Percentiles rank a stretch among this genome's conserved stretches.
Evolutionary conservation across 2,329 filamentous ascomycete genomes (phyloP).

Genomic region (Apiospora sp.): DNA sequence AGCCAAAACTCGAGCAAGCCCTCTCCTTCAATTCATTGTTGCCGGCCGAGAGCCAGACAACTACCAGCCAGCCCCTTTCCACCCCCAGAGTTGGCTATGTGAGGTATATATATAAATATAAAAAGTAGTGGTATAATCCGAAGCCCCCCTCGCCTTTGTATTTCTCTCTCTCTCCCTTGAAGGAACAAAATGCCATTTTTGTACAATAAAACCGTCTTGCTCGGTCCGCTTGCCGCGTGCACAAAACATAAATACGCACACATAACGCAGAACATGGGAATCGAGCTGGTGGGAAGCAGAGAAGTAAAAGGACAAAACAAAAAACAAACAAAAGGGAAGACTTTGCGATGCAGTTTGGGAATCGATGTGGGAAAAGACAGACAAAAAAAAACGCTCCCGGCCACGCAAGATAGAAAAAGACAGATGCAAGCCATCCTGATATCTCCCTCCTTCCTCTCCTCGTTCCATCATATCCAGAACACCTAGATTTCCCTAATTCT

Average conservation of each 20-base stretch:
- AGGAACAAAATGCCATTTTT: not conserved
- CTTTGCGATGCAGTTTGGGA: conserved; percentile 18
- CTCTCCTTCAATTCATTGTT: not conserved
- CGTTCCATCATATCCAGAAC: conserved; percentile 22
- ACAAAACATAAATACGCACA: conserved; percentile 6
- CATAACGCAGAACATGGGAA: conserved; percentile 13
- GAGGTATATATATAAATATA: conserved; percentile 6
- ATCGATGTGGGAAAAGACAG: not conserved
- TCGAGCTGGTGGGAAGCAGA: not conserved
- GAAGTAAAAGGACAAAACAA: not conserved
- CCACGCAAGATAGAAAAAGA: conserved; percentile 11
- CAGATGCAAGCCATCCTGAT: conserved; percentile 1
- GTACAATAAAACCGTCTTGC: not conserved
- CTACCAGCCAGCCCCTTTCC: not conserved
- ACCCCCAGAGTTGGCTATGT: not conserved
- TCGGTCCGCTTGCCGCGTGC: not conserved
- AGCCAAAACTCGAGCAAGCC: not conserved
- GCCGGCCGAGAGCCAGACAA: not conserved
- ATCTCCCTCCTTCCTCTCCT: not conserved
- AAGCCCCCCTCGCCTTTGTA: not conserved
- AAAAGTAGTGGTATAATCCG: conserved; percentile 17
- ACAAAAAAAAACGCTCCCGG: not conserved
- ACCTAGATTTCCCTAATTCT: conserved; percentile 3
- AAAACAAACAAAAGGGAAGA: conserved; percentile 7
- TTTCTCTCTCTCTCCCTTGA: not conserved